These are phyloP conservation scores for Xylaria palmicola DNA, from an alignment of 495 filamentous ascomycete species.

Conservation along the genomic window DNA sequence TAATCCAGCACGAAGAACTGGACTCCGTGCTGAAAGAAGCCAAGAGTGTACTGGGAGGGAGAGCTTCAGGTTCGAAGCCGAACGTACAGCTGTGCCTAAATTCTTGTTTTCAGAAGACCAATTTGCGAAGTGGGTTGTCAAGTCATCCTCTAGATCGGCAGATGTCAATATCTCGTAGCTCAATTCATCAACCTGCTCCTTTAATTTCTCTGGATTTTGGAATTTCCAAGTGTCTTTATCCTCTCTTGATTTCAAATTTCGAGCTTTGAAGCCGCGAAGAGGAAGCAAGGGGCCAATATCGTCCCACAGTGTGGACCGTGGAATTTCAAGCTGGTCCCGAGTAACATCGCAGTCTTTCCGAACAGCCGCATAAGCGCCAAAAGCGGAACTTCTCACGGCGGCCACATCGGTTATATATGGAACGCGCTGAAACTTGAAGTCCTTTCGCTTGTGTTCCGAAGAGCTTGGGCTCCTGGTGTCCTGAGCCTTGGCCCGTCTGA, in stretches of 20 bases:
- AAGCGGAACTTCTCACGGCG: conserved; percentile 80
- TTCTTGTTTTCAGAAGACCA: conserved; percentile 35
- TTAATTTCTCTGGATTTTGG: conserved; percentile 33
- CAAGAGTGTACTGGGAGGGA: conserved; percentile 81
- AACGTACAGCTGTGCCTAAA: conserved; percentile 49
- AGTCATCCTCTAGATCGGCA: conserved; percentile 56
- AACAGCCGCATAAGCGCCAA: conserved; percentile 84
- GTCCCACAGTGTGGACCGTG: conserved; percentile 65
- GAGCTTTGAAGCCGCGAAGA: conserved; percentile 49
- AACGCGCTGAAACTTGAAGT: conserved; percentile 90
- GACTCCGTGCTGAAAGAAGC: conserved; percentile 71
- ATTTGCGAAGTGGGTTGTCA: conserved; percentile 41
- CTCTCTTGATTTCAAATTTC: conserved; percentile 24
- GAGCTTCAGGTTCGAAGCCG: conserved; percentile 60
- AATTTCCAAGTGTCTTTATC: conserved; percentile 36
- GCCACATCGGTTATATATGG: conserved; percentile 80
- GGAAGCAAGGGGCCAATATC: conserved; percentile 70
- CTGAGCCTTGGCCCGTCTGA: conserved; percentile 77
- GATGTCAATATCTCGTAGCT: conserved; percentile 52
- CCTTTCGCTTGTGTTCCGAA: conserved; percentile 61
- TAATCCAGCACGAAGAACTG: conserved; percentile 63
- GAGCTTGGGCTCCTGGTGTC: conserved; percentile 55
- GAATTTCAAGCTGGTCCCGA: conserved; percentile 66
- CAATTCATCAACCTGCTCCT: conserved; percentile 33
- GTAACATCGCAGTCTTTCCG: conserved; percentile 84